Conservation (phyloP, 306 rosid genomes). For the Spatholobus suberectus region DNA sequence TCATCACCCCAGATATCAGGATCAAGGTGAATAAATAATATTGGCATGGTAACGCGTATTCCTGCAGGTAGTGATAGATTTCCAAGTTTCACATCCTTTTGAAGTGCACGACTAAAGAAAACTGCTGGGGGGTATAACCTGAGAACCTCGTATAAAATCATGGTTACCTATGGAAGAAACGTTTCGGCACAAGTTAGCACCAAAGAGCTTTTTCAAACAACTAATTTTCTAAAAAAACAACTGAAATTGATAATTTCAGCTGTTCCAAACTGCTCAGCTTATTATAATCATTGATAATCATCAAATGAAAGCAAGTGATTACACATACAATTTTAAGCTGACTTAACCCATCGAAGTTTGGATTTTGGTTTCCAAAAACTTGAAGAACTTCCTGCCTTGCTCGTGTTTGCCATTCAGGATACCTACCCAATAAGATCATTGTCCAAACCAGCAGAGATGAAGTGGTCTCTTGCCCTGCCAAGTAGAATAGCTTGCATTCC, state of each 20-base stretch:
- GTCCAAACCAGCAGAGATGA: neutral
- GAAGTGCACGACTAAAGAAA: neutral
- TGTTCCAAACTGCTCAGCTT: too few relatives aligned
- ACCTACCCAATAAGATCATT: neutral
- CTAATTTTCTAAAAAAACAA: too few relatives aligned
- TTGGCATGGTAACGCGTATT: neutral
- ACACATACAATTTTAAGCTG: neutral
- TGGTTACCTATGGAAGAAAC: conserved; percentile 43
- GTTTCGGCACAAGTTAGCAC: neutral
- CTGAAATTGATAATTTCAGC: too few relatives aligned
- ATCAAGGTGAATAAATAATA: conserved; percentile 40
- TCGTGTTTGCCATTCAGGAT: neutral
- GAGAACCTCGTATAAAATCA: conserved; percentile 64
- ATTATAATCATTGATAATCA: too few relatives aligned
- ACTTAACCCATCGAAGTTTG: neutral
- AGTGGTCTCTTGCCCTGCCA: neutral
- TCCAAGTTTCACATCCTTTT: conserved; percentile 37
- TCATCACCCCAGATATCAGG: conserved; percentile 42
- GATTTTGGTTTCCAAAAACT: conserved; percentile 3
- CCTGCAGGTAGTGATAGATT: conserved; percentile 13
- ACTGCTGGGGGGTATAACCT: conserved; percentile 52
- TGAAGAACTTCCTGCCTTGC: neutral
- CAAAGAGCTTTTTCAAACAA: too few relatives aligned
- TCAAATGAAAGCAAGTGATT: neutral
- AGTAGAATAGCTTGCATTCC: neutral